Evolutionary conservation across 352 stramenopile genomes (phyloP), one percentile per base, ranked within the genome.

Genomic region (Pythium plurisporium): DNA sequence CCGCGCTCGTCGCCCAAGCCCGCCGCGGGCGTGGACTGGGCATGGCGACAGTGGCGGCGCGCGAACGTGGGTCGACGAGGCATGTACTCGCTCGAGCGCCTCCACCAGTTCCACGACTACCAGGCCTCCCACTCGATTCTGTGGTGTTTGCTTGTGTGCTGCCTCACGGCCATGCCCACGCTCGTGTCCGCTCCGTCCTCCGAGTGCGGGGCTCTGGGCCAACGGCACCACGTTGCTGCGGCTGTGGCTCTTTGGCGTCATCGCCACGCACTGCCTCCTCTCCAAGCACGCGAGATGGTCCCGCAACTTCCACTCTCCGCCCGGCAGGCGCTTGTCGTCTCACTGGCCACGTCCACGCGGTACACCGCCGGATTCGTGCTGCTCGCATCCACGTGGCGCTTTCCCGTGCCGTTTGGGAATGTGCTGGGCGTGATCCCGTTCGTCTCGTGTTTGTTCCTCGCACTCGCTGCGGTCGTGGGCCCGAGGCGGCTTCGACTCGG

Each of bases 31-130:
- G 14, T 14, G 8, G 31, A 37, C 31, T 46, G 40, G 40, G n/a
- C 27, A 6, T 51, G 43, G 43, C 43, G 17, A 7, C 23, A 19
- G 3, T 51, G 27, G 25, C 25, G 36, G 25, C 43, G 19, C 5
- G 9, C 36, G 5, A 20, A 51, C 19, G 46, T 54, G 46, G 42
- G 46, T 30, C 48, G 25, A 23, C 48, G 48, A 10, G 59, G 64
- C 31, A 67, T 67, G 51, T 81, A 82, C 47, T 76, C 72, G 23
- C 53, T 76, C 43, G 69, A 76, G 53, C 51, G 67, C 4, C 33
- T 78, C 11, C 43, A 76, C 45, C 54, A 59, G 11, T 62, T 81
- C 11, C 45, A 79, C 14, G 37, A 55, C 8, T 81, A 77, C 42
- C 70, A 54, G 8, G 15, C 2, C 23, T 30, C 12, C 11, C 12